A percentile compares a stretch with the other conserved stretches of the same genome.
Conservation (phyloP, 208 protist species). For the Phytomonas serpens region DNA sequence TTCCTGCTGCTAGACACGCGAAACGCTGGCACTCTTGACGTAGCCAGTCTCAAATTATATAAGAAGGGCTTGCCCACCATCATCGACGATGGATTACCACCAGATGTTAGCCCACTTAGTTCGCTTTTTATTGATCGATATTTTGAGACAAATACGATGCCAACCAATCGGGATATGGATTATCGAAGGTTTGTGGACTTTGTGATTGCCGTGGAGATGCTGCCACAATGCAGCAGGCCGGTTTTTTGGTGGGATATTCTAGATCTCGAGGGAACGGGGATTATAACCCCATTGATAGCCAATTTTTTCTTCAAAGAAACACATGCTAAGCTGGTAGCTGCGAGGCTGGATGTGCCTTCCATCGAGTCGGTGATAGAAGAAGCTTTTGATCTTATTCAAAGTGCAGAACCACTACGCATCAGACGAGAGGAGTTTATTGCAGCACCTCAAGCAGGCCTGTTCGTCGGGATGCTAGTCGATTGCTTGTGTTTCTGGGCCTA, state of each 20-base stretch:
- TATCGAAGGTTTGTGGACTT: slow-evolving; percentile 93
- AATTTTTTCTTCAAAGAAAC: slow-evolving; percentile 88
- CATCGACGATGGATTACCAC: slow-evolving; percentile 70
- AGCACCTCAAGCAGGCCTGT: slow-evolving; percentile 70
- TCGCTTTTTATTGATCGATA: slow-evolving; percentile 84
- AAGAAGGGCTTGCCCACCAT: slow-evolving; percentile 82
- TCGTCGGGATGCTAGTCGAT: slow-evolving; percentile 83
- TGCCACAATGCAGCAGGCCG: slow-evolving; percentile 68
- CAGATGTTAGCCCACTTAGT: slow-evolving; percentile 66
- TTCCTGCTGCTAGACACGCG: slow-evolving; percentile 80
- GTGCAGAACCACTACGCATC: slow-evolving; percentile 67
- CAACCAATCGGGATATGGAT: slow-evolving; percentile 81
- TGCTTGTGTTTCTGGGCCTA: slow-evolving; percentile 87
- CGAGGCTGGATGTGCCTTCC: slow-evolving; percentile 53
- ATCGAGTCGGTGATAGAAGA: slow-evolving; percentile 81
- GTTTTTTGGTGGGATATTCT: slow-evolving; percentile 87
- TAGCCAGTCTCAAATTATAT: slow-evolving; percentile 66
- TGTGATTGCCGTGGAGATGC: slow-evolving; percentile 80
- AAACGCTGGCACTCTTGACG: slow-evolving; percentile 78
- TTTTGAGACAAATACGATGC: slow-evolving; percentile 87
- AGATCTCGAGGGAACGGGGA: slow-evolving; percentile 62
- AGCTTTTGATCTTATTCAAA: slow-evolving; percentile 86
- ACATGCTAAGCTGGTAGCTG: slow-evolving; percentile 62
- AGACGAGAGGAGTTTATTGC: slow-evolving; percentile 81
- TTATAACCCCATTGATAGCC: slow-evolving; percentile 63